Conservation (phyloP, 1,139 yeast species). For the Candida dubliniensis region DNA sequence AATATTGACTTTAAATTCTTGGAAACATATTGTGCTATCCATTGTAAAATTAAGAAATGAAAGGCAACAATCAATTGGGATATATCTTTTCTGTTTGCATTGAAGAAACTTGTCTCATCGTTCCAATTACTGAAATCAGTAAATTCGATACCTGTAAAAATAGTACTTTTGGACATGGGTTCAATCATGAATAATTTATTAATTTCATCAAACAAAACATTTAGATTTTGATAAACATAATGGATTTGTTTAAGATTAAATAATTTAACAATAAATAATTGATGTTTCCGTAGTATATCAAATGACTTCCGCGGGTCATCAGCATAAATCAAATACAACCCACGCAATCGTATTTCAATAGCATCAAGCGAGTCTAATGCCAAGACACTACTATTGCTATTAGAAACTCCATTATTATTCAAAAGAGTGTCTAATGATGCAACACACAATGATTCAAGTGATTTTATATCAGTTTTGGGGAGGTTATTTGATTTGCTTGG, state of each 20-base stretch:
- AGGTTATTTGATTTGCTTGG: slow-evolving; percentile 12
- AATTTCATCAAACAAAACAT: slow-evolving; percentile 7
- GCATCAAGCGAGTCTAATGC: slow-evolving; percentile 14
- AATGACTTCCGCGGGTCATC: slow-evolving; percentile 10
- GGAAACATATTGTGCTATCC: slow-evolving; percentile 28
- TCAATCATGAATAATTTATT: slow-evolving; percentile 1
- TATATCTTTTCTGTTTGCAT: slow-evolving; percentile 2
- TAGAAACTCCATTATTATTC: not conserved
- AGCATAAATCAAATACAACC: slow-evolving; percentile 10
- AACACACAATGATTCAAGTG: slow-evolving; percentile 12
- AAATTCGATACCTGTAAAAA: slow-evolving; percentile 11
- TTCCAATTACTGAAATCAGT: slow-evolving; percentile 9
- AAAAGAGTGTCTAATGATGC: slow-evolving; percentile 7
- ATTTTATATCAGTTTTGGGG: slow-evolving; percentile 13
- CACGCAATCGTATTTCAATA: slow-evolving; percentile 16
- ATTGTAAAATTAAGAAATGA: slow-evolving; percentile 34
- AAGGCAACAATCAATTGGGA: slow-evolving; percentile 29
- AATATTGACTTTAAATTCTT: slow-evolving; percentile 18
- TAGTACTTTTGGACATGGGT: slow-evolving; percentile 4
- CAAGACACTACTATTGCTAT: not conserved
- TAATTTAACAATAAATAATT: slow-evolving; percentile 29
- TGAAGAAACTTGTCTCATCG: slow-evolving; percentile 6
- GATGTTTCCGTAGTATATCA: slow-evolving; percentile 26
- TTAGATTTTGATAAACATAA: slow-evolving; percentile 17
- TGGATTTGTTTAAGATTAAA: slow-evolving; percentile 24